Evolutionary conservation across 2,329 filamentous ascomycete species (phyloP).

Genomic region (Allantophomopsis lycopodina): DNA sequence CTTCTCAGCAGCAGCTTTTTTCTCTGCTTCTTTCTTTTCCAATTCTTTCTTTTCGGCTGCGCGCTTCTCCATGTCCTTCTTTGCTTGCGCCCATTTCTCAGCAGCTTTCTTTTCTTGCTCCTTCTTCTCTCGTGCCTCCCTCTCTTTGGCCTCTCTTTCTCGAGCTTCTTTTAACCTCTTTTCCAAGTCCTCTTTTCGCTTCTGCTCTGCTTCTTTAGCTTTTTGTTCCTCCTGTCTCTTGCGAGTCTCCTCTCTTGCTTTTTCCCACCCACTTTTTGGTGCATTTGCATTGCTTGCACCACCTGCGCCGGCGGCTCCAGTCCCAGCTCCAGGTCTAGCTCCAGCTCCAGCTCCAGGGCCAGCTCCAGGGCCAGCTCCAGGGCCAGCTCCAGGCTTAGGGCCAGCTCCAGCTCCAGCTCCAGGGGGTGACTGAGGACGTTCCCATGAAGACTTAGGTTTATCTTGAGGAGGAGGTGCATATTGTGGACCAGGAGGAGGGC

Average conservation of each 20-base stretch:
- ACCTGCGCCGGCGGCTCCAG: constrained; percentile 7
- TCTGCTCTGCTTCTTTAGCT: constrained; percentile 44
- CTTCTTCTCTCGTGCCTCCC: constrained; percentile 31
- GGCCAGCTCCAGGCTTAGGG: too few species aligned
- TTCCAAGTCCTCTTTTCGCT: constrained; percentile 40
- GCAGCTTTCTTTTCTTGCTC: not conserved
- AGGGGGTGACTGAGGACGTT: not conserved
- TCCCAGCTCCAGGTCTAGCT: constrained; percentile 10
- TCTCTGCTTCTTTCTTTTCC: constrained; percentile 20
- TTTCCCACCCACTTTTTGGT: constrained; percentile 47
- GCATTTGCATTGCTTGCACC: constrained; percentile 7
- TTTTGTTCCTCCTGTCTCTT: constrained; percentile 55
- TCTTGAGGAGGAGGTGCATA: constrained; percentile 9
- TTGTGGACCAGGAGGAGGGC: constrained; percentile 4
- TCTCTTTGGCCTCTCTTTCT: constrained; percentile 36
- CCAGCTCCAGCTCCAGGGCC: constrained; percentile 18
- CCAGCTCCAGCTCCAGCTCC: not conserved
- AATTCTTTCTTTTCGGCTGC: constrained; percentile 11
- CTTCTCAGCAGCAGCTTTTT: constrained; percentile 17
- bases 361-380: too few species aligned
- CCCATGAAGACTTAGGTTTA: constrained; percentile 2
- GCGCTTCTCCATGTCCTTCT: constrained; percentile 20
- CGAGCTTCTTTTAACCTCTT: constrained; percentile 37
- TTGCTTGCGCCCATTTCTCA: constrained; percentile 20
- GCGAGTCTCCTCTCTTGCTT: constrained; percentile 52